Conservation (phyloP, 345 rosid species). For the Mangifera indica region DNA sequence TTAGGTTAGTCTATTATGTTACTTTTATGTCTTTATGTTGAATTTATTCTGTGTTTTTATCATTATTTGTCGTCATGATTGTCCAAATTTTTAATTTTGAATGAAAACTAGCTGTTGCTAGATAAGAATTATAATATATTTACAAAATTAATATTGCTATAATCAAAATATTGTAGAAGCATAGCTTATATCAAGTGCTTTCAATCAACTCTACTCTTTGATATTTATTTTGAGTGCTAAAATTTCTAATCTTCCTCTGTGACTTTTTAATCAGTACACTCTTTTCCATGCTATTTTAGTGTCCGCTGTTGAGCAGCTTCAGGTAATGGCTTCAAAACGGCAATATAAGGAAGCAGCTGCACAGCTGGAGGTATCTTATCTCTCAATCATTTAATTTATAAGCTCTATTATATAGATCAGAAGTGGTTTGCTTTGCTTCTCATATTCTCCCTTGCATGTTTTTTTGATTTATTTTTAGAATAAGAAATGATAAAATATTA, state of each 20-base stretch:
- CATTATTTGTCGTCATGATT: not conserved
- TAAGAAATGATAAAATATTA: no score
- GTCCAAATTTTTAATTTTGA: not conserved
- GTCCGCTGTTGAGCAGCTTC: slow-evolving; percentile 99
- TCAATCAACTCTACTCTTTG: not conserved
- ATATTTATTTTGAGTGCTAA: not conserved
- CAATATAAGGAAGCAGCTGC: slow-evolving; percentile 98
- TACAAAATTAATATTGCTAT: not conserved
- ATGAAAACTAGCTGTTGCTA: not conserved
- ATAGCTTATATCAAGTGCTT: not conserved
- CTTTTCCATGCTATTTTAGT: slow-evolving; percentile 49
- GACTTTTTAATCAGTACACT: slow-evolving; percentile 17
- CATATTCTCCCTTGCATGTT: not conserved
- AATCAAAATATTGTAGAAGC: not conserved
- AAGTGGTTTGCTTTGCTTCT: not conserved
- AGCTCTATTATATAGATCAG: not conserved
- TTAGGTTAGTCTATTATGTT: slow-evolving; percentile 55
- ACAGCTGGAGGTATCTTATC: slow-evolving; percentile 80
- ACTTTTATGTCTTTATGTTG: slow-evolving; percentile 4
- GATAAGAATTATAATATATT: not conserved
- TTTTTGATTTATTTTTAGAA: not conserved
- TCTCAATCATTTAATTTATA: slow-evolving; percentile 2
- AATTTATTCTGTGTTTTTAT: not conserved
- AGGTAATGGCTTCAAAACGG: slow-evolving; percentile 95
- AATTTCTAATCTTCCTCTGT: slow-evolving; percentile 1